Evolutionary conservation across 1,139 yeast species (phyloP), one percentile per base, ranked within the genome.

Genomic region (Geotrichum carabidarum): DNA sequence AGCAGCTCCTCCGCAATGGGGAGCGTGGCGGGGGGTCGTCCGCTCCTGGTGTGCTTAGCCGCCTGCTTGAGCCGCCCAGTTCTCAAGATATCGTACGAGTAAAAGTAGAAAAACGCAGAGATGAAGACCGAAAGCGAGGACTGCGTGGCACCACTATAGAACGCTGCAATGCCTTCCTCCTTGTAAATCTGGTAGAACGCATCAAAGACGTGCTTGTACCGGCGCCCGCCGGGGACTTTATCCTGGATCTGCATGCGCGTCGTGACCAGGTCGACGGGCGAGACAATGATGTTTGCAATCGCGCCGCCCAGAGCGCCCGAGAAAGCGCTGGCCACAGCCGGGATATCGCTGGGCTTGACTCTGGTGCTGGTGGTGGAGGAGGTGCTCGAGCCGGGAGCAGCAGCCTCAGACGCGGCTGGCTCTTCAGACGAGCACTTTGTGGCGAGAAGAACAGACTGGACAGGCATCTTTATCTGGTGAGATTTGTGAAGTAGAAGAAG

Each of bases 1-100:
- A 86, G 86, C 66, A 87, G 82, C 15, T 93, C 84, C 69, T 88
- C 95, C 46, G 87, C 83, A 40, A 93, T 88, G 71, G 95, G 95
- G 14, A 95, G 94, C 54, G 91, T 84, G 35, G 95, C 84, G 31
- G 79, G 74, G 14, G 76, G 76, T 62, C 78, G 78, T 74, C 88
- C 89, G 57, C 85, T 70, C 66, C 81, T 81, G 48, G 88, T 84
- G 78, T 88, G 84, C 68, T 83, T 86, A 65, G 86, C 95, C 64
- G 58, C 93, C 88, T 68, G 86, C 80, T 71, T 84, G 81, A 62
- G 89, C 81, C 61, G 94, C 88, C 77, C 91, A 78, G 76, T 86
- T 83, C 67, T 94, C 90, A 54, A 90, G 82, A 86, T 69, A 83
- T 78, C 69, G 84, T 87, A 60, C 88, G 96, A 56, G 91, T 93